phyloP scores from a whole-genome alignment of 768 basidiomycete genomes.

The Paxillus ammoniavirescens region DNA sequence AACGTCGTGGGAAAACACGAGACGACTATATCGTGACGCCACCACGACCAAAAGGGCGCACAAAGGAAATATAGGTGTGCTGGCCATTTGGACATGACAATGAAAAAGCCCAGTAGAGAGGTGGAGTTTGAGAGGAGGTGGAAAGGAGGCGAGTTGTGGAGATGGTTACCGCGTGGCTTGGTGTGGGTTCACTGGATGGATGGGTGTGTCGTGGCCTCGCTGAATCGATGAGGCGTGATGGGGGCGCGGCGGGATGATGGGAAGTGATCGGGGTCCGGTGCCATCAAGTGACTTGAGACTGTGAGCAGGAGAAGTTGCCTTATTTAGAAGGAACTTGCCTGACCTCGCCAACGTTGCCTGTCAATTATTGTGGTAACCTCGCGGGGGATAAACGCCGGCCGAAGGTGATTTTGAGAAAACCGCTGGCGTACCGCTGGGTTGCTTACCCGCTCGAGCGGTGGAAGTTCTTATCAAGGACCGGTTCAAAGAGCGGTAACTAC shows the following conservation, averaged over 20 bases:
- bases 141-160: conserved; percentile 8
- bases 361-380: conserved; percentile 17
- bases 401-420: conserved; percentile 10
- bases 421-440: conserved; percentile 21
- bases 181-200: background rate
- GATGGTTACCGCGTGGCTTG: background rate
- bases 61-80: background rate
- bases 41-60: background rate
- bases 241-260: conserved; percentile 16
- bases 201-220: conserved; percentile 3
- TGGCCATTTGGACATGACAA: background rate
- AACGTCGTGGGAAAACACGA: conserved; percentile 16
- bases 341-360: conserved; percentile 32
- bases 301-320: conserved; percentile 11
- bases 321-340: conserved; percentile 11
- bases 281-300: conserved; percentile 5
- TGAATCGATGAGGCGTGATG: conserved; percentile 23
- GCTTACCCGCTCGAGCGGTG: background rate
- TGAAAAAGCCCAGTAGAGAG: background rate
- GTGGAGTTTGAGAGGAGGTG: background rate
- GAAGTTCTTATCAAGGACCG: conserved; percentile 15
- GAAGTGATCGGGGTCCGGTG: conserved; percentile 20
- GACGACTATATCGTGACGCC: background rate
- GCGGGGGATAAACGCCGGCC: conserved; percentile 27
- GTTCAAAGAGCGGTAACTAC: background rate